A percentile compares a stretch with the other conserved stretches of the same genome.
These are phyloP conservation scores for Albifimbria verrucaria DNA, from an alignment of 2,329 filamentous ascomycete genomes.

Conservation along the genomic window DNA sequence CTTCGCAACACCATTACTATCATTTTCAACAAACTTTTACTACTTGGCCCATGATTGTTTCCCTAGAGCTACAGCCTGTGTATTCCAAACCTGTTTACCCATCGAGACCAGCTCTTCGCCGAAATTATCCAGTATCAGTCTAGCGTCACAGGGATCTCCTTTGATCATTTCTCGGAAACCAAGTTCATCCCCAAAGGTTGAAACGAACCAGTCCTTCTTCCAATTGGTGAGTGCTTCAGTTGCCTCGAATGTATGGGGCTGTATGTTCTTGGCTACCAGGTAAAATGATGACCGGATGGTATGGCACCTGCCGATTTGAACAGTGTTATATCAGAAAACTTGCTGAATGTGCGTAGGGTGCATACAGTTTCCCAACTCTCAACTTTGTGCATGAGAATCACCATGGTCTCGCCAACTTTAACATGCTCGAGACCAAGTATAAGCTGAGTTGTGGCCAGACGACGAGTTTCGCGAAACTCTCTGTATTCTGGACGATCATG, in stretches of 20 bases:
- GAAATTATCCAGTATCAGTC: constrained; percentile 7
- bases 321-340: constrained; percentile 33
- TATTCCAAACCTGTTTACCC: constrained; percentile 11
- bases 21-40: constrained; percentile 13
- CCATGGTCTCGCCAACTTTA: constrained; percentile 42
- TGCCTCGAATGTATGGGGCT: constrained; percentile 27
- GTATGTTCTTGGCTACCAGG: constrained; percentile 42
- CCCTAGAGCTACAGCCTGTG: constrained; percentile 11
- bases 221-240: constrained; percentile 32
- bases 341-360: constrained; percentile 34
- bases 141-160: neutral
- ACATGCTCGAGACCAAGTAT: constrained; percentile 44
- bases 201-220: constrained; percentile 34
- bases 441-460: constrained; percentile 36
- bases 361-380: constrained; percentile 36
- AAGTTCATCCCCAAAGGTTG: constrained; percentile 30
- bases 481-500: constrained; percentile 30
- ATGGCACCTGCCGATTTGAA: constrained; percentile 43
- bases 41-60: constrained; percentile 11
- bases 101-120: constrained; percentile 7
- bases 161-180: neutral
- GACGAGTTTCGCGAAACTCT: constrained; percentile 28
- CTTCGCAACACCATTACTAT: no score
- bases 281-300: constrained; percentile 49
- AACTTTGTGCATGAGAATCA: constrained; percentile 47